These are phyloP conservation scores for Barnettozyma hawaiiensis DNA, from an alignment of 1,139 yeast species.

Conservation along the genomic window DNA sequence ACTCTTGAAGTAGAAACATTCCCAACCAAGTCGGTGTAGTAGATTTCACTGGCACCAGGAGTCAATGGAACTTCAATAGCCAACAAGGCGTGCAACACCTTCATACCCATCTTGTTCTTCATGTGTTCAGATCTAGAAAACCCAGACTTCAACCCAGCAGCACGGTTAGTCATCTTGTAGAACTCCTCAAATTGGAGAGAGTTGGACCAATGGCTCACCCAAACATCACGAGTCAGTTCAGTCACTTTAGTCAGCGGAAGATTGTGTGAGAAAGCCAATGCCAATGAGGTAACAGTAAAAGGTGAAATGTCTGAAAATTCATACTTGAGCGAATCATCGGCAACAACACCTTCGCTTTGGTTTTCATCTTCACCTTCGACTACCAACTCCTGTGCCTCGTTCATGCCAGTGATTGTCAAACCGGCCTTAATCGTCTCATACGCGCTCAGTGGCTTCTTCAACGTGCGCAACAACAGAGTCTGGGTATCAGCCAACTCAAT, in stretches of 20 bases:
- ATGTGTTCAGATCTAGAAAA: slow-evolving; percentile 78
- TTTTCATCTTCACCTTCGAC: slow-evolving; percentile 20
- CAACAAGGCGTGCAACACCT: slow-evolving; percentile 28
- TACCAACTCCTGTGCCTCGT: slow-evolving; percentile 39
- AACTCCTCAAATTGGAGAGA: slow-evolving; percentile 71
- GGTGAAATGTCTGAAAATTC: slow-evolving; percentile 55
- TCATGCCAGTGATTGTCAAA: slow-evolving; percentile 47
- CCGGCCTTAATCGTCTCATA: slow-evolving; percentile 52
- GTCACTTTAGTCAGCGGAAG: slow-evolving; percentile 59
- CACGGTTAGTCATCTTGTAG: slow-evolving; percentile 73
- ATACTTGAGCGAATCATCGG: slow-evolving; percentile 41
- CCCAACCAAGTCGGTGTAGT: slow-evolving; percentile 86
- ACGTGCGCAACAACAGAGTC: slow-evolving; percentile 47
- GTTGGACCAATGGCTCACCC: slow-evolving; percentile 77
- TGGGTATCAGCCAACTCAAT: slow-evolving; percentile 62
- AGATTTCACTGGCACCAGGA: slow-evolving; percentile 51
- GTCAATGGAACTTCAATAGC: slow-evolving; percentile 53
- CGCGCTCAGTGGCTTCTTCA: slow-evolving; percentile 55
- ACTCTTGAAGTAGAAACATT: slow-evolving; percentile 80
- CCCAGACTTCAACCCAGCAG: slow-evolving; percentile 61
- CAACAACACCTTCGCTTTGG: slow-evolving; percentile 24
- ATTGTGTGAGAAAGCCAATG: slow-evolving; percentile 60
- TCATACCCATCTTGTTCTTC: slow-evolving; percentile 42
- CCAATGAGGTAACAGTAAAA: slow-evolving; percentile 42
- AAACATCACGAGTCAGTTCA: slow-evolving; percentile 63